Base-by-base conservation (phyloP, 192 early-diverging fungal species). In the Coemansia sp. region DNA sequence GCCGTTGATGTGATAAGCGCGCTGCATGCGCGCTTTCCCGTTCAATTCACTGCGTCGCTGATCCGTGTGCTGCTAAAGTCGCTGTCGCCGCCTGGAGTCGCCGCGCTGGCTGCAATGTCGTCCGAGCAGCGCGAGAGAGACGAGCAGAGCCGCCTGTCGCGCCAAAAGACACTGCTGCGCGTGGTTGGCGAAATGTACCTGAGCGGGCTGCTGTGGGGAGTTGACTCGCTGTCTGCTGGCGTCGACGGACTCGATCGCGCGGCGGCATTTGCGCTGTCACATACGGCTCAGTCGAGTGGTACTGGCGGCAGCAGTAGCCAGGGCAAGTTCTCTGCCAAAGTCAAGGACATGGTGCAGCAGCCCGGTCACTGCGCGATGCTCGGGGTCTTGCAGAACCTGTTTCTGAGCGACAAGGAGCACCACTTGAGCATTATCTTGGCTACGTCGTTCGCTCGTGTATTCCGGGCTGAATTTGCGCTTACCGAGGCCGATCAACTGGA, bases 21-120 rank as follows among this genome's bases (percentile, higher is more conserved):
- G 3, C 71, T 98, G 17, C 95, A 99, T 73, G 88, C 91, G 64
- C 86, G 98, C n/a, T 98, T 97, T 84, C 87, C 92, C 1, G 86
- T 87, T 21, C 87, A 85, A 9, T 98, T 98, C 65, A 89, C 91
- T 0, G 75, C 82, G 4, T 74, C 89, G 50, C 78, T 98, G 50
- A 87, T 90, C 1, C 77, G 83, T 24, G 83, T 80, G 9, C 39
- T 97, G 24, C 73, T 89, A 24, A 93, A 91, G 67, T 67, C 77
- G 3, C 86, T 96, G 37, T 85, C 85, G 0, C 87, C 90, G 13
- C 87, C 90, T 2, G 77, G 68, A 2, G 67, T 87, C n/a, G 74
- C 88, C 48, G 77, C 88, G n/a, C 74, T 90, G 7, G 70, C 84
- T 44, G 79, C 85, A 39, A 63, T 93, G 53, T 85, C 87, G 17